Evolutionary conservation across 2,329 filamentous ascomycete species (phyloP).

Genomic region (Monosporascus sp.): DNA sequence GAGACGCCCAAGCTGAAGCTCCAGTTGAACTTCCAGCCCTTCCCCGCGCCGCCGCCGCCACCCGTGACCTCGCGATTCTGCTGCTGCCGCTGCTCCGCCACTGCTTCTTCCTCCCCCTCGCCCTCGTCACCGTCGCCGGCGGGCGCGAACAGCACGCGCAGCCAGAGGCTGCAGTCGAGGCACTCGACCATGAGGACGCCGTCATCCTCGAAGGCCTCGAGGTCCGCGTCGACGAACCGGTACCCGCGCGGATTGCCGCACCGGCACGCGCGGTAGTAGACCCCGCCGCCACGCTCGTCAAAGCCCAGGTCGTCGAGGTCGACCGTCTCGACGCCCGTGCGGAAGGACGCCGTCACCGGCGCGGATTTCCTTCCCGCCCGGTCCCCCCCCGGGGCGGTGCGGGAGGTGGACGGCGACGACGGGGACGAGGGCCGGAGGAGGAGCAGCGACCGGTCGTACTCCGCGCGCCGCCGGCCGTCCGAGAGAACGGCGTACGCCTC

Average conservation of each 20-base stretch:
- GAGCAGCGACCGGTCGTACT: conserved; percentile 50
- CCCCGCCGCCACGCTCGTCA: conserved; percentile 37
- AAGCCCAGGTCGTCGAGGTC: conserved; percentile 61
- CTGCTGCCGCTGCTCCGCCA: neutral
- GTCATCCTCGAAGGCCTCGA: conserved; percentile 53
- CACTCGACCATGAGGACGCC: conserved; percentile 61
- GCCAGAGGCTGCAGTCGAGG: conserved; percentile 61
- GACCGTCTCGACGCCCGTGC: conserved; percentile 56
- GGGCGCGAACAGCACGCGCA: conserved; percentile 59
- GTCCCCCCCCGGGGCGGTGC: no score
- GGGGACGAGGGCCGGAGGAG: conserved; percentile 19
- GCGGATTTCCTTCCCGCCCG: neutral
- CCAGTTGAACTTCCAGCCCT: conserved; percentile 21
- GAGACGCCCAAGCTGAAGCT: conserved; percentile 24
- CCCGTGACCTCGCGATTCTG: conserved; percentile 1
- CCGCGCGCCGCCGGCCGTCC: conserved; percentile 39
- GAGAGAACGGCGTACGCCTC: conserved; percentile 54
- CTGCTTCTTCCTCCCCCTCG: conserved; percentile 3
- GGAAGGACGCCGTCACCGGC: conserved; percentile 15
- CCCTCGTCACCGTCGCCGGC: conserved; percentile 33
- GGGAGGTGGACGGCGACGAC: conserved; percentile 11
- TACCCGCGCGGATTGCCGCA: conserved; percentile 61
- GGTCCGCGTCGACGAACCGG: conserved; percentile 51
- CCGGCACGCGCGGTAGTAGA: conserved; percentile 56
- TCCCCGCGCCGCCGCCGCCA: conserved; percentile 11